Evolutionary conservation across 306 rosid genomes (phyloP).

Genomic region (Quercus alba): DNA sequence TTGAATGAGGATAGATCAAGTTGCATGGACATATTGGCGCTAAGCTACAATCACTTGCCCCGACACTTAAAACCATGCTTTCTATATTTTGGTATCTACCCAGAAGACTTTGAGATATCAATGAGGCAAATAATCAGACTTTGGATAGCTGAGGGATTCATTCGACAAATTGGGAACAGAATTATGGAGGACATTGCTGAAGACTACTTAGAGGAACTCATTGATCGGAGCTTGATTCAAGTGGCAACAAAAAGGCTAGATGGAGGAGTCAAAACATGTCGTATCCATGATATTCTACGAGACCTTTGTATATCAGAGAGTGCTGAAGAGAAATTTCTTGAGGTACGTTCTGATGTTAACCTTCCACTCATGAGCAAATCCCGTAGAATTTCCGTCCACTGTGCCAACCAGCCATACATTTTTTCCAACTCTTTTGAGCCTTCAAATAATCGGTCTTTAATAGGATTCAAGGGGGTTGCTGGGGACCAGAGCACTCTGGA

Average conservation of each 20-base stretch:
- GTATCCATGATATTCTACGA: neutral
- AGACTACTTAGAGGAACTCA: neutral
- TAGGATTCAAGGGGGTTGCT: accelerated
- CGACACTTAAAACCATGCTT: accelerated
- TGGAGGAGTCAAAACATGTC: neutral
- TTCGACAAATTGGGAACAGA: accelerated
- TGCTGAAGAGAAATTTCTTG: neutral
- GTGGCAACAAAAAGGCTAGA: neutral
- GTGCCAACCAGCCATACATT: neutral
- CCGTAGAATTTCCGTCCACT: neutral
- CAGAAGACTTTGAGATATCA: too few species aligned
- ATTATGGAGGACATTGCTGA: neutral
- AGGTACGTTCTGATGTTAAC: accelerated
- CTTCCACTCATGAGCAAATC: accelerated
- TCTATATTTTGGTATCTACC: too few species aligned
- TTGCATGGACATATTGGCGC: too few species aligned
- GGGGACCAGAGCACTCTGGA: too few species aligned
- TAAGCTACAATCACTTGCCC: too few species aligned
- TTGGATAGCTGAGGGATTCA: too few species aligned
- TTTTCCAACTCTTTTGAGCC: neutral
- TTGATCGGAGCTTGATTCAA: neutral
- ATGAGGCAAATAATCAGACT: too few species aligned
- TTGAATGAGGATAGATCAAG: neutral
- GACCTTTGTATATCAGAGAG: neutral
- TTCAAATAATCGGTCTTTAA: neutral